Conservation (phyloP, 2,329 filamentous ascomycete species). For the Paecilomyces variotii region DNA sequence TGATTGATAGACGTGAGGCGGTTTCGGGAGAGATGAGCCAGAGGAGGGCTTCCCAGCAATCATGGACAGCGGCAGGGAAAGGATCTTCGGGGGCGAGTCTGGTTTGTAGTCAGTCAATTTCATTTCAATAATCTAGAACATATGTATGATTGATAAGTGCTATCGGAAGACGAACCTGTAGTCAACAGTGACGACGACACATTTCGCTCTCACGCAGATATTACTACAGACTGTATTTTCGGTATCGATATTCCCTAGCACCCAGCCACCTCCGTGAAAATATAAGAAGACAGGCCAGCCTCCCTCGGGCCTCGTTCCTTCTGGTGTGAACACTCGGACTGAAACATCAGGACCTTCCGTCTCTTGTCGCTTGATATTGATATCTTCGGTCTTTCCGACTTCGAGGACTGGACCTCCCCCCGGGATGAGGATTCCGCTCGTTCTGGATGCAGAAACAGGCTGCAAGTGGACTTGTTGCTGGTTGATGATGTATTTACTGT, state of each 20-base stretch:
- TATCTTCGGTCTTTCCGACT: slow-evolving; percentile 42
- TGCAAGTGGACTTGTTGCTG: slow-evolving; percentile 49
- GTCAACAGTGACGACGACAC: slow-evolving; percentile 49
- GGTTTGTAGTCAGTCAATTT: not conserved
- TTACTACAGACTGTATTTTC: slow-evolving; percentile 52
- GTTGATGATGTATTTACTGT: slow-evolving; percentile 45
- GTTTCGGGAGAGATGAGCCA: slow-evolving; percentile 39
- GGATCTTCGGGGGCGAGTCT: slow-evolving; percentile 51
- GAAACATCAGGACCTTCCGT: slow-evolving; percentile 42
- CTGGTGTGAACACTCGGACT: slow-evolving; percentile 46
- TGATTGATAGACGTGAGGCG: slow-evolving; percentile 29
- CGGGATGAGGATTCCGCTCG: slow-evolving; percentile 45
- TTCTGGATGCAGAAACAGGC: slow-evolving; percentile 44
- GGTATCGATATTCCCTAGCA: slow-evolving; percentile 49
- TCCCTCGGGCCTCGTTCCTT: slow-evolving; percentile 31
- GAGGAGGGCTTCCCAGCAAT: slow-evolving; percentile 49
- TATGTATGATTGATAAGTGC: not conserved
- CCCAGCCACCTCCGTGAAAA: slow-evolving; percentile 54
- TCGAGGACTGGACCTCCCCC: slow-evolving; percentile 43
- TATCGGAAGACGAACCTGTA: slow-evolving; percentile 39
- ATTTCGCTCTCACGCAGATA: slow-evolving; percentile 42
- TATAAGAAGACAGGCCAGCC: slow-evolving; percentile 53
- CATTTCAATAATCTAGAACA: not conserved
- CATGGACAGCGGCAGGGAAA: slow-evolving; percentile 50
- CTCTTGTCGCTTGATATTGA: slow-evolving; percentile 35